Evolutionary conservation across 352 stramenopile genomes (phyloP).

Genomic region (Aphanomyces euteiches): DNA sequence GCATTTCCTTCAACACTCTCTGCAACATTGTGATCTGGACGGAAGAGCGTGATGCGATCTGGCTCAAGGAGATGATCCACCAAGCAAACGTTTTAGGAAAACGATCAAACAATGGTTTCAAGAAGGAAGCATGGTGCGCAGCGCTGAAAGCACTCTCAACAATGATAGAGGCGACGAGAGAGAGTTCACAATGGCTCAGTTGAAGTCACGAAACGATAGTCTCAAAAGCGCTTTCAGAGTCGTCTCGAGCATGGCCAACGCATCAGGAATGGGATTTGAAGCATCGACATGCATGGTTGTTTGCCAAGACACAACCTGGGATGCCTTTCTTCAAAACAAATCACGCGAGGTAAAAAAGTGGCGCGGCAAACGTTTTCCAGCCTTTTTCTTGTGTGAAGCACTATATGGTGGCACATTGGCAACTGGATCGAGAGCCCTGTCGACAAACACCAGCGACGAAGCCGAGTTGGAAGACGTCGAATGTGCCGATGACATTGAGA

Average conservation of each 20-base stretch:
- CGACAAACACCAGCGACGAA: no score
- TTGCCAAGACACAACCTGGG: slow-evolving; percentile 4
- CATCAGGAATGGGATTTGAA: neutral
- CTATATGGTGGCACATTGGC: neutral
- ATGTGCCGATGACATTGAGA: no score
- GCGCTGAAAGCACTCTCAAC: neutral
- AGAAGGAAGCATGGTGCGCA: slow-evolving; percentile 1
- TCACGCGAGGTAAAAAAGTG: neutral
- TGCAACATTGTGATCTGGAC: neutral
- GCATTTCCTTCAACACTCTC: neutral
- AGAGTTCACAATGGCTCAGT: neutral
- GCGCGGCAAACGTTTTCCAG: neutral
- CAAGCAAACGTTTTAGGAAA: slow-evolving; percentile 1
- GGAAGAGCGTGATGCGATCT: neutral
- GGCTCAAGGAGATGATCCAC: neutral
- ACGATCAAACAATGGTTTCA: neutral
- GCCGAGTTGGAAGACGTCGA: no score
- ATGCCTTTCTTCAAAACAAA: neutral
- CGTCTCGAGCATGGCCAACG: neutral
- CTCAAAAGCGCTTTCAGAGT: neutral
- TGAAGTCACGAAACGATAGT: neutral
- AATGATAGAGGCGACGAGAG: neutral
- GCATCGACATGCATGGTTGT: neutral
- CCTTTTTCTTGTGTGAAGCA: neutral
- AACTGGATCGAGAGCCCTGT: no score